Evolutionary conservation across 441 rosid genomes (phyloP).

Genomic region (Erodium moschatum): DNA sequence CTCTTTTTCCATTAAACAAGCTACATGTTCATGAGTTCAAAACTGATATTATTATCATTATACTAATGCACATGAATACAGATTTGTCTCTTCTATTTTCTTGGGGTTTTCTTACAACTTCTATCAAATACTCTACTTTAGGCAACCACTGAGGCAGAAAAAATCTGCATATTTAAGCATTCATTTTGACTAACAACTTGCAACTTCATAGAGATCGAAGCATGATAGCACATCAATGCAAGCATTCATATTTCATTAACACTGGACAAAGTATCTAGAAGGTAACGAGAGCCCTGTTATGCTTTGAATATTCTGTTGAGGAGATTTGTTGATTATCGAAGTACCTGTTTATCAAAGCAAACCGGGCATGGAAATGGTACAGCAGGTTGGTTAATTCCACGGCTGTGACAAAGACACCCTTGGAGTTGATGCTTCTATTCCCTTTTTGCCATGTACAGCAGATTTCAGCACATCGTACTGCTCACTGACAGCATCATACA

Average conservation of each 20-base stretch:
- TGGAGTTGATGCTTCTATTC: conserved; percentile 54
- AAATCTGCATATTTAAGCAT: not conserved
- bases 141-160: not conserved
- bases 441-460: conserved; percentile 51
- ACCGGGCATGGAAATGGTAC: conserved; percentile 1
- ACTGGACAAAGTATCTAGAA: not conserved
- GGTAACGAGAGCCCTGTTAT: not conserved
- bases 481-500: conserved; percentile 49
- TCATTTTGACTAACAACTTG: not conserved
- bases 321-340: not conserved
- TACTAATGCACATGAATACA: not conserved
- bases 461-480: conserved; percentile 61
- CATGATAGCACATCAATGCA: conserved; percentile 1
- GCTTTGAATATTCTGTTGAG: not conserved
- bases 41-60: not conserved
- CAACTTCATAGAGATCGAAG: not conserved
- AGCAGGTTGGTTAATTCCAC: conserved; percentile 41
- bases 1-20: not conserved
- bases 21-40: not conserved
- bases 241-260: not conserved
- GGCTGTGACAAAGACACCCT: conserved; percentile 67
- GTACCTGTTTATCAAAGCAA: conserved; percentile 24
- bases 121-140: not conserved
- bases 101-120: not conserved
- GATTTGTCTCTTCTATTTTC: not conserved